A percentile compares a stretch with the other conserved stretches of the same genome.
phyloP scores from a whole-genome alignment of 345 rosid genomes.

The Turnera subulata region DNA sequence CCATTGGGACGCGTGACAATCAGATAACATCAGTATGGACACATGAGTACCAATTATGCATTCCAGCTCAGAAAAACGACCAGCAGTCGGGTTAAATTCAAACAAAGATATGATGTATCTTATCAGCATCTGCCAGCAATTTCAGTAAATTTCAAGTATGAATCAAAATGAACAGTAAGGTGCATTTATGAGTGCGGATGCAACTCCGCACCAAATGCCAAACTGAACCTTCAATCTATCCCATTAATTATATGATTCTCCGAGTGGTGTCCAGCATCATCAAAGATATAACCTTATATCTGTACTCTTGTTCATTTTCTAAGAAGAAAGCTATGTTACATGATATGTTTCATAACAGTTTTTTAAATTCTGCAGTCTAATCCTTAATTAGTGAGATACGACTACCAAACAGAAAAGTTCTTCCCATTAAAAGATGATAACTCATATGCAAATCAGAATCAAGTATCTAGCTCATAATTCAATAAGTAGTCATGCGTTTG shows the following conservation, averaged over 20 bases:
- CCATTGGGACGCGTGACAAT: not conserved
- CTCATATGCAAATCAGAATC: too few relatives aligned
- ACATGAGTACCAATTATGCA: not conserved
- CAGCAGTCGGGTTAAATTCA: not conserved
- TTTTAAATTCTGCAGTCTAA: not conserved
- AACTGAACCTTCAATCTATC: not conserved
- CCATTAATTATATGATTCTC: not conserved
- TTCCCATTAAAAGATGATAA: too few relatives aligned
- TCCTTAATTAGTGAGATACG: not conserved
- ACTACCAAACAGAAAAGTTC: not conserved
- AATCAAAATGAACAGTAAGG: too few relatives aligned
- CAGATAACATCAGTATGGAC: not conserved
- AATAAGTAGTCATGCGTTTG: not conserved
- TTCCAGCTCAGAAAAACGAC: conserved; percentile 1
- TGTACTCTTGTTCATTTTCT: not conserved
- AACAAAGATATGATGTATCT: not conserved
- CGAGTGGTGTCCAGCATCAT: too few relatives aligned
- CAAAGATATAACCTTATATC: not conserved
- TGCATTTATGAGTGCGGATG: too few relatives aligned
- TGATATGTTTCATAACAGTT: not conserved
- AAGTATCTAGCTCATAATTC: too few relatives aligned
- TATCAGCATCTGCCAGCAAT: not conserved
- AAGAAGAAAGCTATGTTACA: not conserved
- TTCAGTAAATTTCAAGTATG: too few relatives aligned
- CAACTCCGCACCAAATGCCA: too few relatives aligned